Conservation (phyloP, 1,139 yeast species). For the Yamadazyma taylorii region DNA sequence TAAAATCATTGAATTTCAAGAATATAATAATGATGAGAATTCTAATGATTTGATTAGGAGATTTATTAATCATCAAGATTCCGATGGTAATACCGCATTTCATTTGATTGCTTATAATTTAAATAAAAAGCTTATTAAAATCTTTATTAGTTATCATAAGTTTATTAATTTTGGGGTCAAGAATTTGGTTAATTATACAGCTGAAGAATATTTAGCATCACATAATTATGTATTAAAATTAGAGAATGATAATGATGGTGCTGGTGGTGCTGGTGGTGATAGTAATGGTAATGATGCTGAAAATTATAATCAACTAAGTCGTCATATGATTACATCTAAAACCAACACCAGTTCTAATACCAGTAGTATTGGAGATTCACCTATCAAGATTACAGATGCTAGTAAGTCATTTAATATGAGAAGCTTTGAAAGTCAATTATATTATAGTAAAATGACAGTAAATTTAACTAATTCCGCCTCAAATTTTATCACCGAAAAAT, state of each 20-base stretch:
- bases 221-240: conserved; percentile 32
- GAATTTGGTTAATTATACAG: conserved; percentile 71
- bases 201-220: conserved; percentile 63
- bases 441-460: conserved; percentile 39
- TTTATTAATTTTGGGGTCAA: conserved; percentile 58
- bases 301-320: background rate
- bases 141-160: conserved; percentile 71
- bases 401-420: conserved; percentile 20
- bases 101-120: conserved; percentile 78
- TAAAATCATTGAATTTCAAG: conserved; percentile 41
- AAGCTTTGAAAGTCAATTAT: conserved; percentile 41
- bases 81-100: conserved; percentile 83
- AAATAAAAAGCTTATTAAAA: conserved; percentile 73
- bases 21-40: conserved; percentile 16
- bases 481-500: conserved; percentile 38
- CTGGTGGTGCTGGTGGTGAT: no score
- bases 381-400: conserved; percentile 9
- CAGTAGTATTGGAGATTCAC: conserved; percentile 4
- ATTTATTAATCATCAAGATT: conserved; percentile 76
- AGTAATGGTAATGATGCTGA: conserved; percentile 14
- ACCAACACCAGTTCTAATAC: conserved; percentile 5
- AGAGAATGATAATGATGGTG: conserved; percentile 21
- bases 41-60: conserved; percentile 50
- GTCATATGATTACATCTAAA: background rate
- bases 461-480: conserved; percentile 37